phyloP scores from a whole-genome alignment of 257 asterid species.

The Solanum clarkiae region DNA sequence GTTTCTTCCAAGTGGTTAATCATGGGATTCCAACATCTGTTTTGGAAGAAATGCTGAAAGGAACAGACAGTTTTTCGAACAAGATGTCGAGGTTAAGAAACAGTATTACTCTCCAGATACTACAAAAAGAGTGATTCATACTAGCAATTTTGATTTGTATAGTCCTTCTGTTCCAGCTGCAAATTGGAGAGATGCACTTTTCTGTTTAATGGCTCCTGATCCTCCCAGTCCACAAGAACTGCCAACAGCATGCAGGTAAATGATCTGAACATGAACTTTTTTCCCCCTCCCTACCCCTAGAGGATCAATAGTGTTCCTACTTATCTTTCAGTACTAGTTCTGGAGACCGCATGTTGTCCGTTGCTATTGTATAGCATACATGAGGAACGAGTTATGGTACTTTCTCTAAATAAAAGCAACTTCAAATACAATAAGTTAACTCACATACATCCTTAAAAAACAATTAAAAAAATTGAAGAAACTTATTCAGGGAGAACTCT shows the following conservation, averaged over 20 bases:
- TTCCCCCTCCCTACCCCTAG: not conserved
- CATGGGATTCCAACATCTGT: constrained; percentile 42
- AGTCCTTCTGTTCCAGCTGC: constrained; percentile 23
- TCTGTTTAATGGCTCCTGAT: constrained; percentile 16
- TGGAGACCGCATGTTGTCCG: too few species aligned
- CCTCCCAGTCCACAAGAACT: constrained; percentile 37
- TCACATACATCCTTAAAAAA: too few species aligned
- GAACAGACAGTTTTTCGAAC: constrained; percentile 46
- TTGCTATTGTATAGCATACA: too few species aligned
- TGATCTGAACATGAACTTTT: not conserved
- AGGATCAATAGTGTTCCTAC: not conserved
- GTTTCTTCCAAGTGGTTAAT: constrained; percentile 22
- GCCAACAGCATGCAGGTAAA: constrained; percentile 37
- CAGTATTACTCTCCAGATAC: constrained; percentile 41
- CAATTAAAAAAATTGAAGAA: too few species aligned
- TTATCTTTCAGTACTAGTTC: not conserved
- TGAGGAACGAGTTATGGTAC: too few species aligned
- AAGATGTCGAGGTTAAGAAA: constrained; percentile 39
- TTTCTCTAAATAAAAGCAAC: too few species aligned
- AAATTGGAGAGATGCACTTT: constrained; percentile 37
- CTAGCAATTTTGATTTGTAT: constrained; percentile 46
- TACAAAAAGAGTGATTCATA: constrained; percentile 26
- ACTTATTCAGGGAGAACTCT: too few species aligned
- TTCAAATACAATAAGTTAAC: too few species aligned
- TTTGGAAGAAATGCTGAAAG: constrained; percentile 41